These are phyloP conservation scores for Marsdenia floribunda DNA, from an alignment of 257 asterid species.

Conservation along the genomic window DNA sequence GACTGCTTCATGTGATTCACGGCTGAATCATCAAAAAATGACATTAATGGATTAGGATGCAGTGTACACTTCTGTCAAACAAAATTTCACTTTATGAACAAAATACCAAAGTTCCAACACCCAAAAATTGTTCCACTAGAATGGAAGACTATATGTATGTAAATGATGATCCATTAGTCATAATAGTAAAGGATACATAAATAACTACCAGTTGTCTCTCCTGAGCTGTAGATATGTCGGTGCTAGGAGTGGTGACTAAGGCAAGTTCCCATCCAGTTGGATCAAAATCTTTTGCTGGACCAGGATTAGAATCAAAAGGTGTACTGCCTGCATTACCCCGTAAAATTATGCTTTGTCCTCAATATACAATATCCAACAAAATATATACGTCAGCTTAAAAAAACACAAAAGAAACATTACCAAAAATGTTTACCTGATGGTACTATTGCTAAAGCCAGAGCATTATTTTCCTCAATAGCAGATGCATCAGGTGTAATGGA, in stretches of 20 bases:
- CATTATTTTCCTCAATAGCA: slow-evolving; percentile 77
- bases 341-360: slow-evolving; percentile 1
- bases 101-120: neutral
- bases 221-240: slow-evolving; percentile 64
- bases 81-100: neutral
- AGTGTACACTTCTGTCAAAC: neutral
- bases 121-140: neutral
- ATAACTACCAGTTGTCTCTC: slow-evolving; percentile 86
- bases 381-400: neutral
- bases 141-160: neutral
- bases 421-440: slow-evolving; percentile 59
- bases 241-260: slow-evolving; percentile 82
- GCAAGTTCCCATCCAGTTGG: slow-evolving; percentile 99
- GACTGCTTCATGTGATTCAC: neutral
- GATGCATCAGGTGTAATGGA: slow-evolving; percentile 47
- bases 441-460: slow-evolving; percentile 87
- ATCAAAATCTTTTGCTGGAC: slow-evolving; percentile 52
- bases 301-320: slow-evolving; percentile 40
- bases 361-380: neutral
- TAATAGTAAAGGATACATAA: neutral
- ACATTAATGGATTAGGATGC: neutral
- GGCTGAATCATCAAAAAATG: neutral
- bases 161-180: neutral
- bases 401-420: neutral
- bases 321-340: slow-evolving; percentile 45